These are phyloP conservation scores for Xylariaceae sp. DNA, from an alignment of 2,329 filamentous ascomycete species.

Conservation along the genomic window DNA sequence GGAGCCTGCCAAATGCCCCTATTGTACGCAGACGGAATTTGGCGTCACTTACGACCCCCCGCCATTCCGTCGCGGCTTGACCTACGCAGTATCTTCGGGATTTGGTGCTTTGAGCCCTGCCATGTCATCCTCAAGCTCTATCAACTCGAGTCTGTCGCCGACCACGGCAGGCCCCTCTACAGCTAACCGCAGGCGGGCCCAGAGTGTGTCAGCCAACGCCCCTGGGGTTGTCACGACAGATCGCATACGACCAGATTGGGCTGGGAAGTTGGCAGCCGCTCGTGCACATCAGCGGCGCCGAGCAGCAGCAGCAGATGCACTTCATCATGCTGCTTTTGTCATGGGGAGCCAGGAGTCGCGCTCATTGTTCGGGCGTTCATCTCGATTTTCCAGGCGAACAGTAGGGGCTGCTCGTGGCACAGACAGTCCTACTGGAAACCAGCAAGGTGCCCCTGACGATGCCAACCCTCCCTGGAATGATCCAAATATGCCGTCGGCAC, in stretches of 20 bases:
- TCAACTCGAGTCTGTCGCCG: slow-evolving; percentile 58
- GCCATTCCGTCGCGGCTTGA: slow-evolving; percentile 79
- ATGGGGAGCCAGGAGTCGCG: slow-evolving; percentile 64
- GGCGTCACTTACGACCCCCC: slow-evolving; percentile 93
- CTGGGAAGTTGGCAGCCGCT: slow-evolving; percentile 80
- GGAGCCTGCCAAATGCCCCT: slow-evolving; percentile 88
- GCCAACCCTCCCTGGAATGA: slow-evolving; percentile 33
- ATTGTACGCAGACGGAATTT: slow-evolving; percentile 92
- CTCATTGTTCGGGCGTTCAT: slow-evolving; percentile 48
- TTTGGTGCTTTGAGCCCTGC: slow-evolving; percentile 60
- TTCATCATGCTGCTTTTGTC: slow-evolving; percentile 92
- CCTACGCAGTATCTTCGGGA: slow-evolving; percentile 55
- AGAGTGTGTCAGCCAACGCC: slow-evolving; percentile 74
- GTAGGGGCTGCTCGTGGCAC: slow-evolving; percentile 35
- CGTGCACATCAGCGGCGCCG: slow-evolving; percentile 80
- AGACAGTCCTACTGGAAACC: slow-evolving; percentile 28
- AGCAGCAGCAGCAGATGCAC: slow-evolving; percentile 86
- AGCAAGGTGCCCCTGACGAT: slow-evolving; percentile 23
- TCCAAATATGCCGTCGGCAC: slow-evolving; percentile 32
- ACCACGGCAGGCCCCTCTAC: slow-evolving; percentile 33
- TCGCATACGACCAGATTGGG: slow-evolving; percentile 89
- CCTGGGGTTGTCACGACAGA: slow-evolving; percentile 91
- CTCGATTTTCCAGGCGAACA: slow-evolving; percentile 58
- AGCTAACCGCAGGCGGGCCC: slow-evolving; percentile 46
- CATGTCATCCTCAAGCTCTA: slow-evolving; percentile 82